Evolutionary conservation across 106 monocot genomes (phyloP).

Genomic region (Dioscorea dumetorum): DNA sequence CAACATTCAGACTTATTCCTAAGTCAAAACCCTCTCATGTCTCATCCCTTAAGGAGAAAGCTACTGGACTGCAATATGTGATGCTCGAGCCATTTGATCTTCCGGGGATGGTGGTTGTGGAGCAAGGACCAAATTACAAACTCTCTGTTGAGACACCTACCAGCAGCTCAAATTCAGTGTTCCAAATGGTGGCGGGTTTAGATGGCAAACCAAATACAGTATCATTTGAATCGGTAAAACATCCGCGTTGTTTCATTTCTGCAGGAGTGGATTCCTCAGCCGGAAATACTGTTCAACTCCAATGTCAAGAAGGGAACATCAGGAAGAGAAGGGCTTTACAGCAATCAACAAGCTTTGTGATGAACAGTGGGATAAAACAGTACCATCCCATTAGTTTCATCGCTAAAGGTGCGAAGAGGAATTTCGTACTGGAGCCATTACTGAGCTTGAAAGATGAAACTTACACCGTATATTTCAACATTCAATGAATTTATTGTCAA

Average conservation of each 20-base stretch:
- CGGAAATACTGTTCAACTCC: slow-evolving; percentile 21
- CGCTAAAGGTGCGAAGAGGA: slow-evolving; percentile 39
- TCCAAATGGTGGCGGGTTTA: slow-evolving; percentile 42
- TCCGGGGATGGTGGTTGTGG: slow-evolving; percentile 54
- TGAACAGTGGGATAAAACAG: slow-evolving; percentile 23
- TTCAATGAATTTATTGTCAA: neutral
- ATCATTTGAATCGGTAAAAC: slow-evolving; percentile 43
- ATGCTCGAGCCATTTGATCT: slow-evolving; percentile 75
- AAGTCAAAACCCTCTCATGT: slow-evolving; percentile 1
- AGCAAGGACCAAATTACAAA: slow-evolving; percentile 25
- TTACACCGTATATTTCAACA: slow-evolving; percentile 57
- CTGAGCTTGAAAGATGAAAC: slow-evolving; percentile 56
- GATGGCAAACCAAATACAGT: slow-evolving; percentile 34
- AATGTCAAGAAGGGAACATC: slow-evolving; percentile 9
- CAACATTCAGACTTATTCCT: slow-evolving; percentile 56
- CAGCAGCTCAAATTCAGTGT: slow-evolving; percentile 16
- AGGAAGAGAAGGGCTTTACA: slow-evolving; percentile 6
- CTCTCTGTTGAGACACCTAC: slow-evolving; percentile 14
- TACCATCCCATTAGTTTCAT: slow-evolving; percentile 73
- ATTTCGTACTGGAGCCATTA: slow-evolving; percentile 59
- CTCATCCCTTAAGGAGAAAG: neutral
- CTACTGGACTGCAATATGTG: slow-evolving; percentile 5
- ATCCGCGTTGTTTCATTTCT: slow-evolving; percentile 51
- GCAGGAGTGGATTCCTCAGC: slow-evolving; percentile 17
- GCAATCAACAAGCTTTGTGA: slow-evolving; percentile 37